These are phyloP conservation scores for Puccinia triticina DNA, from an alignment of 1,284 basidiomycete species.

Conservation along the genomic window DNA sequence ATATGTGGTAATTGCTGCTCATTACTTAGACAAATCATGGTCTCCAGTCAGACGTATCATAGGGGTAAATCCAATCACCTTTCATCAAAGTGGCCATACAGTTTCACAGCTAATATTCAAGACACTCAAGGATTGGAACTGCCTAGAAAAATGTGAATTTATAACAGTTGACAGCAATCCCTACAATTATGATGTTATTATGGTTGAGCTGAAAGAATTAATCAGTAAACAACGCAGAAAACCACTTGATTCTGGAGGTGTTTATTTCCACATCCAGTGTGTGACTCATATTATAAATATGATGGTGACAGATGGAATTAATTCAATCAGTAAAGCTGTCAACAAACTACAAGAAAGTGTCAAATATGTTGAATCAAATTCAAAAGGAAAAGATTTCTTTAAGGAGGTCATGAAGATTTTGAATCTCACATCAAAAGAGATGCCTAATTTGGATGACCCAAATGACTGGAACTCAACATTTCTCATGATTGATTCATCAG, in stretches of 20 bases:
- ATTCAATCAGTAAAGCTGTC: not conserved
- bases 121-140: not conserved
- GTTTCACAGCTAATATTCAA: not conserved
- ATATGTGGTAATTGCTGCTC: not conserved
- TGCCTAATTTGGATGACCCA: not conserved
- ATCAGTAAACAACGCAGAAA: not conserved
- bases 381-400: not conserved
- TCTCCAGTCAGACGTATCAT: not conserved
- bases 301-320: not conserved
- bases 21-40: not conserved
- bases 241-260: not conserved
- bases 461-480: constrained; percentile 6
- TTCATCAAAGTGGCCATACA: not conserved
- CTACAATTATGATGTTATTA: not conserved
- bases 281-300: not conserved
- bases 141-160: not conserved
- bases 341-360: not conserved
- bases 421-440: not conserved
- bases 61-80: not conserved
- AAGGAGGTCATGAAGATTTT: not conserved
- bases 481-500: not conserved
- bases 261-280: not conserved
- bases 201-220: not conserved
- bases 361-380: not conserved
- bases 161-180: not conserved